phyloP scores from a whole-genome alignment of 106 monocot species.

The Acanthochlamys bracteata region DNA sequence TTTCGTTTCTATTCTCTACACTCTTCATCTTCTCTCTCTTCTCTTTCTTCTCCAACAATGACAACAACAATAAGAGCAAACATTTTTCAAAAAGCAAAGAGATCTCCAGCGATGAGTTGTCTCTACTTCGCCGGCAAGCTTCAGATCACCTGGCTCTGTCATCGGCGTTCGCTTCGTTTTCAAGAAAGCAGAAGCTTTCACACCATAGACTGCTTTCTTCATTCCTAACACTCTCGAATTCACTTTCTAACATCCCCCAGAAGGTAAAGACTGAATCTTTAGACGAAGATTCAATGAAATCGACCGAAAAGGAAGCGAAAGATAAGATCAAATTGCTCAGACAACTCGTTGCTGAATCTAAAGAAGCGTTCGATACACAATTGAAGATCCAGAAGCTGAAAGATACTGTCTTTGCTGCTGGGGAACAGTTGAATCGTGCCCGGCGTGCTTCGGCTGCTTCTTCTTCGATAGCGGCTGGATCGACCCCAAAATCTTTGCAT shows the following conservation, averaged over 20 bases:
- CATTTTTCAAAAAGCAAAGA: conserved; percentile 32
- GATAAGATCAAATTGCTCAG: conserved; percentile 68
- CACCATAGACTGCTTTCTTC: conserved; percentile 42
- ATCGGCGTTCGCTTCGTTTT: conserved; percentile 66
- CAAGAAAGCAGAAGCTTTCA: conserved; percentile 67
- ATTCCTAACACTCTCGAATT: conserved; percentile 35
- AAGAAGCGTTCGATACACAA: conserved; percentile 95
- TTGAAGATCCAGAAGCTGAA: conserved; percentile 97
- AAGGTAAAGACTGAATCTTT: not conserved
- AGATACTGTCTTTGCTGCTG: conserved; percentile 81
- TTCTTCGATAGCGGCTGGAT: conserved; percentile 46
- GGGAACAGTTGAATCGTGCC: conserved; percentile 72
- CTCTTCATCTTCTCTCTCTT: conserved; percentile 9
- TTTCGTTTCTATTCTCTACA: conserved; percentile 7
- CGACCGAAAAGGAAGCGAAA: conserved; percentile 76
- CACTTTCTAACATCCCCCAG: conserved; percentile 43
- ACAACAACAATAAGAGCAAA: conserved; percentile 9
- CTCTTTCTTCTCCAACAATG: conserved; percentile 20
- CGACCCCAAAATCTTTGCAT: conserved; percentile 80
- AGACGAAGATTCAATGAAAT: conserved; percentile 47
- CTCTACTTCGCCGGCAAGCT: conserved; percentile 63
- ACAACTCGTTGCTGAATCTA: conserved; percentile 54
- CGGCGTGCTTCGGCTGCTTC: conserved; percentile 43
- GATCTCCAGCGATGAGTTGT: conserved; percentile 39
- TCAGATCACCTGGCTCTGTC: conserved; percentile 62